Percentiles rank a stretch among this genome's conserved stretches.
Conservation (phyloP, 2,329 filamentous ascomycete genomes). For the Furcasterigmium sp. region DNA sequence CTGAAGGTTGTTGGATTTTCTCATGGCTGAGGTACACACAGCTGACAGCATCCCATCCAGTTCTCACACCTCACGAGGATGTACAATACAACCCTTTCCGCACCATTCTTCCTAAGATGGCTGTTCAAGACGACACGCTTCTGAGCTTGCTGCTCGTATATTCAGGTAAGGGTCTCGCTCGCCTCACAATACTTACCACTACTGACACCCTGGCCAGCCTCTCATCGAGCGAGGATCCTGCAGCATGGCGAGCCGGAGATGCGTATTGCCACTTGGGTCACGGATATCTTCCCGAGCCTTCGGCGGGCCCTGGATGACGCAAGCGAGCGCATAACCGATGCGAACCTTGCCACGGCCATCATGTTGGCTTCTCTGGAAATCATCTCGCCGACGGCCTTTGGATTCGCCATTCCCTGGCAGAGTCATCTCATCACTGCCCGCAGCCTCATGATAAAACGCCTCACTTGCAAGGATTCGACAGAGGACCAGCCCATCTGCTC, state of each 20-base stretch:
- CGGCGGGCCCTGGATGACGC: slow-evolving; percentile 60
- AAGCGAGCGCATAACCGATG: slow-evolving; percentile 60
- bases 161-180: slow-evolving; percentile 39
- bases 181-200: too few species aligned
- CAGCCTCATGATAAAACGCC: slow-evolving; percentile 64
- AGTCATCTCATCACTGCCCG: slow-evolving; percentile 71
- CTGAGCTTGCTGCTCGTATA: slow-evolving; percentile 75
- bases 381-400: slow-evolving; percentile 75
- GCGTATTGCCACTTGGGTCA: slow-evolving; percentile 75
- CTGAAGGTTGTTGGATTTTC: slow-evolving; percentile 50
- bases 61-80: slow-evolving; percentile 46
- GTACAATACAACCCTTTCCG: slow-evolving; percentile 47
- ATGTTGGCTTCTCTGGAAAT: slow-evolving; percentile 83
- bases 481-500: slow-evolving; percentile 57
- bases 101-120: slow-evolving; percentile 52
- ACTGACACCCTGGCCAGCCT: slow-evolving; percentile 53
- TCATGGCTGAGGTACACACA: not conserved
- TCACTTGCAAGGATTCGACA: slow-evolving; percentile 20
- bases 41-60: slow-evolving; percentile 30
- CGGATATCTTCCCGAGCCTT: slow-evolving; percentile 71
- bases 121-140: slow-evolving; percentile 63
- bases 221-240: slow-evolving; percentile 70
- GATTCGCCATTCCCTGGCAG: slow-evolving; percentile 77
- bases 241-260: slow-evolving; percentile 69
- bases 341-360: slow-evolving; percentile 73